Conservation (phyloP, 306 rosid genomes). For the Mucuna pruriens region DNA sequence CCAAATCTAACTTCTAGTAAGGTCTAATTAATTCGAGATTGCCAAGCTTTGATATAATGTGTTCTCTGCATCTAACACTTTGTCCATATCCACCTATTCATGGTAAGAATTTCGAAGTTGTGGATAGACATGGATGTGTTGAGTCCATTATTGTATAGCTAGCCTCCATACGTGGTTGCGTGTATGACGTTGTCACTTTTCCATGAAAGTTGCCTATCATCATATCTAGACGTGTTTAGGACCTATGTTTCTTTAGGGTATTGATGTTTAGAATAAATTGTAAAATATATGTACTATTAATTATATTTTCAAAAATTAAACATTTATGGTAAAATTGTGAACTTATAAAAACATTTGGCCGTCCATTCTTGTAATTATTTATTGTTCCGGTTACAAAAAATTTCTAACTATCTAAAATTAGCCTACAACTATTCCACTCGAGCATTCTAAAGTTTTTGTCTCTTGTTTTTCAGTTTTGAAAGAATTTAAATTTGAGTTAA, state of each 20-base stretch:
- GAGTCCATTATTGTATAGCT: conserved; percentile 41
- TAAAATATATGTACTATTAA: not conserved
- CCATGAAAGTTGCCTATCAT: conserved; percentile 11
- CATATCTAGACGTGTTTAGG: not conserved
- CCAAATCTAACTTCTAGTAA: conserved; percentile 36
- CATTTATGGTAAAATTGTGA: not conserved
- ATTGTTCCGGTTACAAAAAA: no score
- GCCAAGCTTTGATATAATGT: conserved; percentile 17
- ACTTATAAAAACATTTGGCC: not conserved
- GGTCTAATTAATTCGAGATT: conserved; percentile 34
- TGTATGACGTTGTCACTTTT: conserved; percentile 36
- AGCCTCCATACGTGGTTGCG: conserved; percentile 37
- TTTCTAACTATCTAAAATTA: no score
- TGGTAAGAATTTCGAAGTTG: conserved; percentile 8
- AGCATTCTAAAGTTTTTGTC: no score
- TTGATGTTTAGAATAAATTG: not conserved
- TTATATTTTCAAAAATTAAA: not conserved
- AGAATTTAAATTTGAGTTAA: no score
- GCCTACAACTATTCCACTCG: no score
- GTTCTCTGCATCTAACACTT: conserved; percentile 31
- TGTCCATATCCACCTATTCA: conserved; percentile 38
- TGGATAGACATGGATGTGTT: conserved; percentile 42
- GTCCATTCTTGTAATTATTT: not conserved
- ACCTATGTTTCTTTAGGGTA: not conserved
- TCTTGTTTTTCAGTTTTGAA: no score